phyloP scores from a whole-genome alignment of 139 green algal genomes.

The Picochlorum sp. region DNA sequence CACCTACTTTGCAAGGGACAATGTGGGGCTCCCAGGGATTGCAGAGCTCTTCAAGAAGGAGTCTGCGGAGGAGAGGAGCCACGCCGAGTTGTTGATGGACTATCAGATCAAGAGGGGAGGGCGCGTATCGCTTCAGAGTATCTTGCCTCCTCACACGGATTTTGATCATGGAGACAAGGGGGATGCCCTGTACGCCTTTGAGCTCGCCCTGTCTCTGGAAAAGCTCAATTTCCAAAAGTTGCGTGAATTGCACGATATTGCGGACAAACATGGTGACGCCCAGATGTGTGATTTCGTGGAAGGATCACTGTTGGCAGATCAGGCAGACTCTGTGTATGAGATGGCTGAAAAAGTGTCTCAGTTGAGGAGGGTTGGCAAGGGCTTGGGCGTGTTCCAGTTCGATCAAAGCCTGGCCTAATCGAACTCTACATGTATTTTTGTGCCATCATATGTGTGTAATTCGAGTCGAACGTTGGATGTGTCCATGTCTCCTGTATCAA shows the following conservation, averaged over 20 bases:
- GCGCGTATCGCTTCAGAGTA: constrained; percentile 69
- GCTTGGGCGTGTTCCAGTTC: constrained; percentile 81
- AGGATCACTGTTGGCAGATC: constrained; percentile 61
- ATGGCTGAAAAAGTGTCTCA: constrained; percentile 77
- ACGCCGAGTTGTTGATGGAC: constrained; percentile 90
- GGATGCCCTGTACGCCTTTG: constrained; percentile 92
- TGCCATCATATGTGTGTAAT: too few species aligned
- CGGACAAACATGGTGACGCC: constrained; percentile 66
- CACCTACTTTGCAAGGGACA: constrained; percentile 93
- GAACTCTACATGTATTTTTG: too few species aligned
- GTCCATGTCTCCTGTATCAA: too few species aligned
- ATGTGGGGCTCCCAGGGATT: constrained; percentile 86
- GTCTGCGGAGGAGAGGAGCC: constrained; percentile 74
- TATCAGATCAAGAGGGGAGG: constrained; percentile 87
- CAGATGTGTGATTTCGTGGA: constrained; percentile 84
- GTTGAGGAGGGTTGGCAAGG: constrained; percentile 80
- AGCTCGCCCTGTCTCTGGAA: constrained; percentile 87
- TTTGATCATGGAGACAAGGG: constrained; percentile 57
- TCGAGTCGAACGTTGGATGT: too few species aligned
- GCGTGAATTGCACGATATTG: constrained; percentile 41
- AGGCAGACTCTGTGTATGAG: constrained; percentile 76
- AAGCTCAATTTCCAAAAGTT: constrained; percentile 93
- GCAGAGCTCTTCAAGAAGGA: constrained; percentile 59
- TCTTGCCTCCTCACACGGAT: constrained; percentile 78
- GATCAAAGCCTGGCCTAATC: constrained; percentile 35